These are phyloP conservation scores for Penicillium paxilli DNA, from an alignment of 495 filamentous ascomycete species.

Conservation along the genomic window DNA sequence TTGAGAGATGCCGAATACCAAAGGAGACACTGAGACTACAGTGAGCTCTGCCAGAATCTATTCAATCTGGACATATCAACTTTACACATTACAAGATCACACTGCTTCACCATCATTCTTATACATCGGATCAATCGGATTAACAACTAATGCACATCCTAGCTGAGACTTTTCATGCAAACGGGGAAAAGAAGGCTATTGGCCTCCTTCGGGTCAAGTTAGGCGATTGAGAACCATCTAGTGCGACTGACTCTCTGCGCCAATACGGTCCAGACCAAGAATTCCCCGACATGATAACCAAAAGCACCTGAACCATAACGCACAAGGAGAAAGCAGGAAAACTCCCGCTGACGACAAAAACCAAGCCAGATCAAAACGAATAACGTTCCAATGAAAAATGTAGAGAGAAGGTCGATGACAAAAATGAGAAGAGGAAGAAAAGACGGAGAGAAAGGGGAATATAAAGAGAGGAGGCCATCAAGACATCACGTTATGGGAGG, in stretches of 20 bases:
- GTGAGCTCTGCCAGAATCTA: no score
- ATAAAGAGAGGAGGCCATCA: constrained; percentile 35
- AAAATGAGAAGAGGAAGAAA: no score
- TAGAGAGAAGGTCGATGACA: no score
- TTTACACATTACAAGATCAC: no score
- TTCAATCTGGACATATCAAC: no score
- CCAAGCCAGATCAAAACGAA: constrained; percentile 17
- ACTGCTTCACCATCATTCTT: constrained; percentile 9
- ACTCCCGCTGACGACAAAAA: constrained; percentile 14
- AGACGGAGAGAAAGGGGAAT: constrained; percentile 12
- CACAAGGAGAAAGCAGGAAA: constrained; percentile 8
- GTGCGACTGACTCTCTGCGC: neutral
- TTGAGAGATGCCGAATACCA: no score
- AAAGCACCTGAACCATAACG: constrained; percentile 9
- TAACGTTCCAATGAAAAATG: constrained; percentile 18
- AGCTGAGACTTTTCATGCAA: constrained; percentile 2
- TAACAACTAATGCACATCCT: neutral
- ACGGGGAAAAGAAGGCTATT: neutral
- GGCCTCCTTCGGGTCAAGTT: neutral
- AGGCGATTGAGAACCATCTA: no score
- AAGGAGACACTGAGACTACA: no score
- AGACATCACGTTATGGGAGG: constrained; percentile 44
- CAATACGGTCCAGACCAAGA: neutral
- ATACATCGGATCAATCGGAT: neutral
- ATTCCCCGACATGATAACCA: neutral